Evolutionary conservation across 2,329 filamentous ascomycete genomes (phyloP).

Genomic region (Apiospora malaysiana): DNA sequence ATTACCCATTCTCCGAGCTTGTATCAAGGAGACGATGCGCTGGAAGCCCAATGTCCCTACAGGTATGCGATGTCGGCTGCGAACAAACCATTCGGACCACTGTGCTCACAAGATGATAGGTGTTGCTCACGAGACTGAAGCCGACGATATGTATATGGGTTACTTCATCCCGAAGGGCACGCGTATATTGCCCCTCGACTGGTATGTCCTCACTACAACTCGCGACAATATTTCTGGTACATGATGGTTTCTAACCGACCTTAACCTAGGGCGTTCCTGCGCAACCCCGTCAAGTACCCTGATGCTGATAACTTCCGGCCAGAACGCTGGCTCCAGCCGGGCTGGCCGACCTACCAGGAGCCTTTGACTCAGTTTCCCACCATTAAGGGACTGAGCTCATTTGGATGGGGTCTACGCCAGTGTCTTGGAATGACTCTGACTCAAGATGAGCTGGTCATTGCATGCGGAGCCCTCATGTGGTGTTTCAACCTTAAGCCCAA

Average conservation of each 20-base stretch:
- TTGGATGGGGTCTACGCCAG: constrained; percentile 59
- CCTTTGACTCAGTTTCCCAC: constrained; percentile 57
- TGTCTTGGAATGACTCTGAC: constrained; percentile 44
- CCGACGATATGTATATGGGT: constrained; percentile 55
- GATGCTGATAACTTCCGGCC: constrained; percentile 57
- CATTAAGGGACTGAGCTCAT: constrained; percentile 58
- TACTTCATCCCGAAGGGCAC: constrained; percentile 56
- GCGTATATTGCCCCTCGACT: constrained; percentile 48
- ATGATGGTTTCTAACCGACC: constrained; percentile 22
- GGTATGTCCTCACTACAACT: constrained; percentile 33
- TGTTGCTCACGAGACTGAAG: constrained; percentile 56
- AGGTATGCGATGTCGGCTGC: constrained; percentile 30
- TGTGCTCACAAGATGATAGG: constrained; percentile 39
- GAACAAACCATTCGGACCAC: neutral
- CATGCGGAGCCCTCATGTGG: constrained; percentile 55
- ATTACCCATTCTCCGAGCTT: constrained; percentile 50
- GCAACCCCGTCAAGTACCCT: constrained; percentile 56
- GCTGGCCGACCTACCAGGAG: constrained; percentile 58
- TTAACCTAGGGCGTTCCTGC: constrained; percentile 54
- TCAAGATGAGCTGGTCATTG: constrained; percentile 54
- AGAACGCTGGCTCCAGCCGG: constrained; percentile 56
- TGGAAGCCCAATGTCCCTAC: constrained; percentile 55
- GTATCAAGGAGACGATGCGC: constrained; percentile 51
- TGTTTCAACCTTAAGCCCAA: constrained; percentile 50
- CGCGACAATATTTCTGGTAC: neutral